These are phyloP conservation scores for Emmonsia crescens DNA, from an alignment of 2,329 filamentous ascomycete genomes.

Conservation along the genomic window DNA sequence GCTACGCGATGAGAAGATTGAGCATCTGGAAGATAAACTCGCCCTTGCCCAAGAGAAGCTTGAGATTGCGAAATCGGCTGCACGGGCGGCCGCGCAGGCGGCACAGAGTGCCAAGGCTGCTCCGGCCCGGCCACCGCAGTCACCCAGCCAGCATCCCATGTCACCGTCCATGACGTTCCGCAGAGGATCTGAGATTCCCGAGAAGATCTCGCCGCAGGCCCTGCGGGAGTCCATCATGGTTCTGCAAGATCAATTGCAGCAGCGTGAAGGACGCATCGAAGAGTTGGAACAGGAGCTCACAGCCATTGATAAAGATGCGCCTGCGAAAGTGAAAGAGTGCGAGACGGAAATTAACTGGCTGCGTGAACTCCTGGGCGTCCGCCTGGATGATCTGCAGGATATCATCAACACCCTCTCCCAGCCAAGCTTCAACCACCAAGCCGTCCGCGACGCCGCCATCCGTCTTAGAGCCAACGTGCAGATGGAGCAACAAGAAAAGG, in stretches of 20 bases:
- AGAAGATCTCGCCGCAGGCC: conserved; percentile 88
- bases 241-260: conserved; percentile 90
- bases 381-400: conserved; percentile 83
- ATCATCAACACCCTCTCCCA: conserved; percentile 70
- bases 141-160: conserved; percentile 32
- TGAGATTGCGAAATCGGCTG: conserved; percentile 78
- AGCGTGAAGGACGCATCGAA: conserved; percentile 83
- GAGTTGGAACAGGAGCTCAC: conserved; percentile 63
- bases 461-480: conserved; percentile 87
- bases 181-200: conserved; percentile 47
- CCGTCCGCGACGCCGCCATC: conserved; percentile 81
- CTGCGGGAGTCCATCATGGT: conserved; percentile 93
- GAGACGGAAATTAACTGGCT: conserved; percentile 94
- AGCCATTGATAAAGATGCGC: conserved; percentile 63
- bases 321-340: conserved; percentile 74
- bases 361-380: conserved; percentile 80
- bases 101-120: conserved; percentile 41
- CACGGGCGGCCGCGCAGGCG: conserved; percentile 68
- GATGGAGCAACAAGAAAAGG: conserved; percentile 95
- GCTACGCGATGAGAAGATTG: conserved; percentile 71
- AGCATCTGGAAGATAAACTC: conserved; percentile 78
- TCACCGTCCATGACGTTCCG: conserved; percentile 39
- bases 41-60: conserved; percentile 80
- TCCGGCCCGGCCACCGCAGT: conserved; percentile 20
- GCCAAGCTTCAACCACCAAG: conserved; percentile 62